phyloP scores from a whole-genome alignment of 108 stramenopile genomes.

The Cafeteria roenbergensis region DNA sequence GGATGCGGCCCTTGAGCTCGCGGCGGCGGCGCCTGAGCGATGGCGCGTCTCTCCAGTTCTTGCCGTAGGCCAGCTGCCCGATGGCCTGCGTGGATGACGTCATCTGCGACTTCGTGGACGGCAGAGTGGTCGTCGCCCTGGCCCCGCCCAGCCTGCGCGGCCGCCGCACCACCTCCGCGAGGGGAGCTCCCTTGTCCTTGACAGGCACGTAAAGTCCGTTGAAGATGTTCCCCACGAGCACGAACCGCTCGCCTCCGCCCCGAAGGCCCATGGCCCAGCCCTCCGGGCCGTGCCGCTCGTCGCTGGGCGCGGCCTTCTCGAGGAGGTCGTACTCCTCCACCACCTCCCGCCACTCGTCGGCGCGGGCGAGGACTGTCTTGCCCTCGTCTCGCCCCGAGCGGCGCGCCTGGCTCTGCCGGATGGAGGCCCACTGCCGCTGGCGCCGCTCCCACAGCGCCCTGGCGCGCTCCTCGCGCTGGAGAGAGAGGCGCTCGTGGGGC shows the following conservation, averaged over 20 bases:
- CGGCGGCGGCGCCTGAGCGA: not conserved
- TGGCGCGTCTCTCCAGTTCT: not conserved
- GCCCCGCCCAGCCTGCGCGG: not conserved
- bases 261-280: constrained; percentile 22
- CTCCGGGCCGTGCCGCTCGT: constrained; percentile 13
- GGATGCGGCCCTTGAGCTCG: not conserved
- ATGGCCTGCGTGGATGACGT: not conserved
- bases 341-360: constrained; percentile 8
- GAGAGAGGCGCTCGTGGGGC: constrained; percentile 5
- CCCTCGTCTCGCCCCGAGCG: constrained; percentile 10
- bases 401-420: not conserved
- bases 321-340: constrained; percentile 15
- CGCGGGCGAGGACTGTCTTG: constrained; percentile 2
- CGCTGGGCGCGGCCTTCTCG: constrained; percentile 13
- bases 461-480: constrained; percentile 7
- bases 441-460: not conserved
- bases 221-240: constrained; percentile 19
- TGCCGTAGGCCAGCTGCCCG: not conserved
- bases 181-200: constrained; percentile 1
- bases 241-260: constrained; percentile 10
- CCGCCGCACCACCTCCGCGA: not conserved
- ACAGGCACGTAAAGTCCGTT: constrained; percentile 20
- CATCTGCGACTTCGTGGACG: not conserved
- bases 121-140: not conserved
- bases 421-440: constrained; percentile 11